A percentile compares a stretch with the other conserved stretches of the same genome.
Evolutionary conservation across 2,329 filamentous ascomycete species (phyloP).

Genomic region (Chaetomium sp.): DNA sequence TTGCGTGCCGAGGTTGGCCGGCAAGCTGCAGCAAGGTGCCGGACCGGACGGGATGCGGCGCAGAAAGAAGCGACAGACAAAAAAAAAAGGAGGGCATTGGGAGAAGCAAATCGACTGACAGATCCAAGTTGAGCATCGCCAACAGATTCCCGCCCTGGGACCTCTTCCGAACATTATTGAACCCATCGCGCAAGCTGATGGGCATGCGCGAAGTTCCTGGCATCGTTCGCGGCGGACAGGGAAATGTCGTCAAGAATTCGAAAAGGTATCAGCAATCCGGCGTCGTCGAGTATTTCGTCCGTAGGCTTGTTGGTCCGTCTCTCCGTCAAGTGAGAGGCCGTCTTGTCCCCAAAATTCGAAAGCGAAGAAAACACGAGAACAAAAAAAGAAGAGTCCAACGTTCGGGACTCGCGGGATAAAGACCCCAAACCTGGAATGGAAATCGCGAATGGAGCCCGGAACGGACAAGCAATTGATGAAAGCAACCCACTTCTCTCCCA

Average conservation of each 20-base stretch:
- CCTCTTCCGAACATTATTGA: conserved; percentile 51
- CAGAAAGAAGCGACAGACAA: not conserved
- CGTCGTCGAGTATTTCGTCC: no score
- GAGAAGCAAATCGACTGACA: conserved; percentile 45
- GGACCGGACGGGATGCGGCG: not conserved
- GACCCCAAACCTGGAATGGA: no score
- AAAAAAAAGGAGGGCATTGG: not conserved
- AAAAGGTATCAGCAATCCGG: not conserved
- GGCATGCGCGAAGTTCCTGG: conserved; percentile 64
- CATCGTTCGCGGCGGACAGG: conserved; percentile 34
- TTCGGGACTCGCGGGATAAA: no score
- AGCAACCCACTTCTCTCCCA: no score
- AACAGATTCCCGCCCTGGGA: conserved; percentile 48
- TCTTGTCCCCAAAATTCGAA: no score
- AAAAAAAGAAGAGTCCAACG: no score
- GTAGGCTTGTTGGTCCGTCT: no score
- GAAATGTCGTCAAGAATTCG: not conserved
- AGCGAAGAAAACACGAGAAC: no score
- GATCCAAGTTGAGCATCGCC: conserved; percentile 57
- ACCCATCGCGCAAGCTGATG: conserved; percentile 61
- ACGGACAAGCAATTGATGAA: no score
- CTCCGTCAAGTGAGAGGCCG: no score
- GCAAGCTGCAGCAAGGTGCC: not conserved
- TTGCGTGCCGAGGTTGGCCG: no score
- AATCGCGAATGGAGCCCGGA: no score